phyloP scores from a whole-genome alignment of 768 basidiomycete genomes.

The Thelephora aurantiotincta region DNA sequence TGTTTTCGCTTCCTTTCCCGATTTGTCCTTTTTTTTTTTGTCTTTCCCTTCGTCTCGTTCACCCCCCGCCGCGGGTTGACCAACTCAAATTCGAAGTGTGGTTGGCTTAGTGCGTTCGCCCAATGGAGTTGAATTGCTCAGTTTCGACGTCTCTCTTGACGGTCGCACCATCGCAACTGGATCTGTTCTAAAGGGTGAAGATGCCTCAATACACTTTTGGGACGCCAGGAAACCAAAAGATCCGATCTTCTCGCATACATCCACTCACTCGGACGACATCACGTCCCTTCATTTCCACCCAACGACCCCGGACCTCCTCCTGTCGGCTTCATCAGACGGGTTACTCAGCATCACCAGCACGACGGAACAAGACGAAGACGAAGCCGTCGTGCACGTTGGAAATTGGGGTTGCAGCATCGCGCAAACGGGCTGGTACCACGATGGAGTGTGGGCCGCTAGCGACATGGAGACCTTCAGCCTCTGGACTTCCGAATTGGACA shows the following conservation, averaged over 20 bases:
- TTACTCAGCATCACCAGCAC: conserved; percentile 59
- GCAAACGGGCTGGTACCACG: conserved; percentile 54
- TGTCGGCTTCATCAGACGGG: conserved; percentile 83
- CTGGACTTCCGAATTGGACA: conserved; percentile 59
- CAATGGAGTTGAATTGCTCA: conserved; percentile 33
- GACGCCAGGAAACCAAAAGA: conserved; percentile 68
- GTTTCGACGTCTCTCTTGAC: conserved; percentile 56
- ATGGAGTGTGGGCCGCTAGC: conserved; percentile 66
- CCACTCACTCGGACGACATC: conserved; percentile 89
- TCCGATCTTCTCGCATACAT: conserved; percentile 62
- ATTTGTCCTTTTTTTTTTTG: no score
- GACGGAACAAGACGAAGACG: conserved; percentile 76
- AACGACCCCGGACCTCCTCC: conserved; percentile 26
- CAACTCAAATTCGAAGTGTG: conserved; percentile 22
- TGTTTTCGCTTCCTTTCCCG: not conserved
- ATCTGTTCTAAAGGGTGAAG: conserved; percentile 67
- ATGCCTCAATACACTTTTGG: conserved; percentile 81
- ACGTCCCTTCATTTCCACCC: conserved; percentile 52
- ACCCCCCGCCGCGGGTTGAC: conserved; percentile 16
- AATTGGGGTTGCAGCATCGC: conserved; percentile 78
- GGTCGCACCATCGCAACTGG: conserved; percentile 71
- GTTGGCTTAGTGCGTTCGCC: conserved; percentile 36
- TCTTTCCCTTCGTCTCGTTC: not conserved
- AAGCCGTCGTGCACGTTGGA: conserved; percentile 67
- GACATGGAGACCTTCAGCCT: conserved; percentile 92